phyloP scores from a whole-genome alignment of 257 asterid genomes.

The Plantago major region DNA sequence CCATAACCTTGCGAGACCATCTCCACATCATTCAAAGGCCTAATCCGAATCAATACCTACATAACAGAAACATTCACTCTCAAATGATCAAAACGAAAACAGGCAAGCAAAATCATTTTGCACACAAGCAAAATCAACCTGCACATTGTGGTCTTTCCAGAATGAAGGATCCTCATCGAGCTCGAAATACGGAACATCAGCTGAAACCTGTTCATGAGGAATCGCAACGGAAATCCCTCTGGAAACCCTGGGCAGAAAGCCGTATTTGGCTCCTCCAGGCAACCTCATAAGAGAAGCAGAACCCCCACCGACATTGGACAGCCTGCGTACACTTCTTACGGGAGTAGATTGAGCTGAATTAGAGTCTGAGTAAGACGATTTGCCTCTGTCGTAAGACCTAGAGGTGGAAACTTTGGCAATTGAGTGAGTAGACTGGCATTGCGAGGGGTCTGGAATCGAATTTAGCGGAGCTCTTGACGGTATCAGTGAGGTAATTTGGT shows the following conservation, averaged over 20 bases:
- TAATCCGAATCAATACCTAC: constrained; percentile 76
- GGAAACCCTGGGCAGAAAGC: constrained; percentile 33
- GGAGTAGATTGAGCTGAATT: constrained; percentile 59
- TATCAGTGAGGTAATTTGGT: not conserved
- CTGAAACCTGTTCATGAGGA: constrained; percentile 75
- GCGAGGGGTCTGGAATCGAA: constrained; percentile 73
- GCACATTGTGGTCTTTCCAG: constrained; percentile 86
- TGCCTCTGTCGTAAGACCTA: constrained; percentile 28
- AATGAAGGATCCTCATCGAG: constrained; percentile 55
- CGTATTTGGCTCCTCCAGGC: constrained; percentile 34
- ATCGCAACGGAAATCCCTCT: constrained; percentile 30
- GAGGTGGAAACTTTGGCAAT: constrained; percentile 22
- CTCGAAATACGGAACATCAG: constrained; percentile 60
- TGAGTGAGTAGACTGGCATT: constrained; percentile 26
- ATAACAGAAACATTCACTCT: not conserved
- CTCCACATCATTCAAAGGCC: constrained; percentile 62
- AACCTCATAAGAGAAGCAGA: constrained; percentile 26
- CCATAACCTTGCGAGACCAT: constrained; percentile 61
- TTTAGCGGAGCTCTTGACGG: constrained; percentile 60
- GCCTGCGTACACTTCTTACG: constrained; percentile 27
- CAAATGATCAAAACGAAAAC: not conserved
- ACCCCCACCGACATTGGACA: constrained; percentile 27
- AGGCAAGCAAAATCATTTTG: not conserved
- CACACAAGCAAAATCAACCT: constrained; percentile 35
- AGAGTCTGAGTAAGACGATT: constrained; percentile 34